phyloP scores from a whole-genome alignment of 2,329 filamentous ascomycete genomes.

The Colletotrichum paranaense region DNA sequence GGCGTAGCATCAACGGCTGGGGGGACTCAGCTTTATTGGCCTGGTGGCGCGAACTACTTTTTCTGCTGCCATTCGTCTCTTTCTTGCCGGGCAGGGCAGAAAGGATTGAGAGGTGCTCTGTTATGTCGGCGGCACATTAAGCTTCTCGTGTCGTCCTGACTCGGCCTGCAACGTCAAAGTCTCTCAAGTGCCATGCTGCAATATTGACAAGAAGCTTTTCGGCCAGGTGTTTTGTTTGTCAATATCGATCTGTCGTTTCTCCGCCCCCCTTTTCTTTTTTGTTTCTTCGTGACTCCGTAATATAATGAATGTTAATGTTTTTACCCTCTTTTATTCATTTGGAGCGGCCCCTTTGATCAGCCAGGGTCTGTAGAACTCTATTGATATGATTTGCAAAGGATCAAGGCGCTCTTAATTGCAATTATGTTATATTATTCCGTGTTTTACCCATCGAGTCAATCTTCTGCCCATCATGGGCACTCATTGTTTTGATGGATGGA shows the following conservation, averaged over 20 bases:
- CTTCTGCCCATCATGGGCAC: conserved; percentile 1
- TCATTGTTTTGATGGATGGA: background rate
- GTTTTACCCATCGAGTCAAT: background rate
- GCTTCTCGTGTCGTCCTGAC: conserved; percentile 25
- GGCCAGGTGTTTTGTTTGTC: background rate
- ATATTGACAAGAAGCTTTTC: background rate
- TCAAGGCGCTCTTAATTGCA: background rate
- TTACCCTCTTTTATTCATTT: background rate
- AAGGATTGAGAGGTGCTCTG: background rate
- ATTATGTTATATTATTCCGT: background rate
- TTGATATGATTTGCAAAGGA: conserved; percentile 15
- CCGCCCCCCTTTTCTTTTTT: background rate
- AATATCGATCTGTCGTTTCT: background rate
- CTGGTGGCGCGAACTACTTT: background rate
- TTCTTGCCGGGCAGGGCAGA: background rate
- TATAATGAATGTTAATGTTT: background rate
- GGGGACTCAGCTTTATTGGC: background rate
- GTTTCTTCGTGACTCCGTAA: background rate
- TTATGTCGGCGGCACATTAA: background rate
- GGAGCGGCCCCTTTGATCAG: conserved; percentile 1
- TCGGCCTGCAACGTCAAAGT: conserved; percentile 22
- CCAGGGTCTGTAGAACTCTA: conserved; percentile 1
- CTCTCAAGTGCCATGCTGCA: background rate
- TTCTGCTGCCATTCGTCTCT: background rate
- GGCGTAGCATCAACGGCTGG: background rate